Conservation (phyloP, 2,329 filamentous ascomycete genomes). For the Ophiocordyceps camponoti-floridani region DNA sequence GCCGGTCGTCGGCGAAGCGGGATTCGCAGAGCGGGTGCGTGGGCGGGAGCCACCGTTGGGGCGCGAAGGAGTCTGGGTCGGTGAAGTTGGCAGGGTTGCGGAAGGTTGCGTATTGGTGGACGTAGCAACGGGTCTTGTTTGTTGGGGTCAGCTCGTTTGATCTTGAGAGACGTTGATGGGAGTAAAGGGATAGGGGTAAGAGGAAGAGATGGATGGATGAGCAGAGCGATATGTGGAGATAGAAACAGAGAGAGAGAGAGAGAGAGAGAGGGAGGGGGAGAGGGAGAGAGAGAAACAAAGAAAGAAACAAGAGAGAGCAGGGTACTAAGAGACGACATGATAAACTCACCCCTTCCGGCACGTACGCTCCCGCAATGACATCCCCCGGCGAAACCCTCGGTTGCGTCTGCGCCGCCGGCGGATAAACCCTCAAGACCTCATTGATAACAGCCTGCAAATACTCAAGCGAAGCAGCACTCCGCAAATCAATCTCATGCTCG, state of each 20-base stretch:
- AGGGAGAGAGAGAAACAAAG: not conserved
- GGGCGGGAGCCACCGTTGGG: slow-evolving; percentile 23
- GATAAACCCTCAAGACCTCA: slow-evolving; percentile 23
- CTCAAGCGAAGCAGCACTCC: slow-evolving; percentile 10
- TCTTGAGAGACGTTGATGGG: no score
- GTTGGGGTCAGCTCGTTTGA: no score
- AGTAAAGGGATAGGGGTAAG: no score
- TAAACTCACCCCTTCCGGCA: slow-evolving; percentile 16
- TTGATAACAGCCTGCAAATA: slow-evolving; percentile 22
- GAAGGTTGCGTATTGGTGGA: slow-evolving; percentile 26
- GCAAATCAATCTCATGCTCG: slow-evolving; percentile 19
- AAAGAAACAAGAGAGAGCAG: no score
- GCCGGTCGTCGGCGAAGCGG: slow-evolving; percentile 20
- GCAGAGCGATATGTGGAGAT: no score
- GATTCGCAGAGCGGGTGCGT: slow-evolving; percentile 13
- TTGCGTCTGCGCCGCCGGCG: slow-evolving; percentile 12
- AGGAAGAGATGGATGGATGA: no score
- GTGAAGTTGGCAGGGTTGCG: slow-evolving; percentile 24
- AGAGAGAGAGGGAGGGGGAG: not conserved
- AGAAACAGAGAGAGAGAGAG: no score
- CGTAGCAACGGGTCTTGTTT: slow-evolving; percentile 19
- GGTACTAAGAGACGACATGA: no score
- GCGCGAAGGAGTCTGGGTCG: slow-evolving; percentile 24
- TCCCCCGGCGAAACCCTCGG: slow-evolving; percentile 13
- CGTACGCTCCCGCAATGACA: slow-evolving; percentile 12